Conservation (phyloP, 768 basidiomycete species). For the Mycena vulgaris region DNA sequence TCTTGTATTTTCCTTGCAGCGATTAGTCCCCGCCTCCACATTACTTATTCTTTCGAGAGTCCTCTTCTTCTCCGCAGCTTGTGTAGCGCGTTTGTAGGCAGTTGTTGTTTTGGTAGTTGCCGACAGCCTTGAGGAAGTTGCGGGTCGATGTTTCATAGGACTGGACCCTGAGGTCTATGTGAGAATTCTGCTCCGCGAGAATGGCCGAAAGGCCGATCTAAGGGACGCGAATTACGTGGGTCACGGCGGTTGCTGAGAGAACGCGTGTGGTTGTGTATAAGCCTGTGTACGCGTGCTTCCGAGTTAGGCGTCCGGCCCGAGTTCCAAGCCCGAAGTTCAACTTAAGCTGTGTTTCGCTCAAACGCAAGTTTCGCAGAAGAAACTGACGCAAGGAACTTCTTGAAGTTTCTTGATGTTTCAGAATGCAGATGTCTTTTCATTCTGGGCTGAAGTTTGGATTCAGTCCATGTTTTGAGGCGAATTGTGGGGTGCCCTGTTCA, state of each 20-base stretch:
- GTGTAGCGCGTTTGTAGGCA: slow-evolving; percentile 75
- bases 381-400: no score
- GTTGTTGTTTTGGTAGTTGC: slow-evolving; percentile 85
- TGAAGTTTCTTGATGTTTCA: no score
- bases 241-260: not conserved
- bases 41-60: slow-evolving; percentile 72
- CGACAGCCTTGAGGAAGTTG: slow-evolving; percentile 81
- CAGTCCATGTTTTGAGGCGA: no score
- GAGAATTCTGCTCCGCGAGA: slow-evolving; percentile 68
- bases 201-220: slow-evolving; percentile 75
- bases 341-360: no score
- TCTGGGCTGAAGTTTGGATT: no score
- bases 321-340: no score
- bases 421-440: no score
- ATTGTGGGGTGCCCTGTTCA: no score
- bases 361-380: no score
- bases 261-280: not conserved
- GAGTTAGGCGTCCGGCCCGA: no score
- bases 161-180: slow-evolving; percentile 75
- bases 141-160: slow-evolving; percentile 76
- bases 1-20: slow-evolving; percentile 85
- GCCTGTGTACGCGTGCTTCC: slow-evolving; percentile 1
- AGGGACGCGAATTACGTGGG: slow-evolving; percentile 52
- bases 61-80: slow-evolving; percentile 75
- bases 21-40: slow-evolving; percentile 78